phyloP scores from a whole-genome alignment of 768 basidiomycete genomes.

The Leucocoprinus leucothites region DNA sequence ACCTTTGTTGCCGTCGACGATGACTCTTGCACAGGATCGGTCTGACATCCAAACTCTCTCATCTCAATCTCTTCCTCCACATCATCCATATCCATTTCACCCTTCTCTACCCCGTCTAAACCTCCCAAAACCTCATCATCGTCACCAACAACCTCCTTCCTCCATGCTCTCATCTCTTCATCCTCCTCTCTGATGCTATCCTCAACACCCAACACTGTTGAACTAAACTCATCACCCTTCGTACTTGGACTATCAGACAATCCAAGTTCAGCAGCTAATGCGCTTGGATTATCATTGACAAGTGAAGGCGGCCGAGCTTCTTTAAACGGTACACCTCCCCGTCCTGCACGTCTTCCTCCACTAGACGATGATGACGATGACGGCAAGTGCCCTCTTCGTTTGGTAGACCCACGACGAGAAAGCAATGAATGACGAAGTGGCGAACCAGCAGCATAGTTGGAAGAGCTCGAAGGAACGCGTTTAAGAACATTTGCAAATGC shows the following conservation, averaged over 20 bases:
- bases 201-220: slow-evolving; percentile 16
- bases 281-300: slow-evolving; percentile 65
- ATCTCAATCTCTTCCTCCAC: slow-evolving; percentile 20
- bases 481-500: slow-evolving; percentile 76
- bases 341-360: slow-evolving; percentile 50
- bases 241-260: not conserved
- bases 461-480: slow-evolving; percentile 47
- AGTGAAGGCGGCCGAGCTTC: slow-evolving; percentile 69
- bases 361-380: slow-evolving; percentile 27
- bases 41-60: slow-evolving; percentile 31
- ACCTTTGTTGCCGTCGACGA: slow-evolving; percentile 26
- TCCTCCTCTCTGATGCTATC: slow-evolving; percentile 34
- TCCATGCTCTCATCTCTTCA: slow-evolving; percentile 32
- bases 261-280: slow-evolving; percentile 62
- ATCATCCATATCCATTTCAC: slow-evolving; percentile 17
- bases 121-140: slow-evolving; percentile 28
- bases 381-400: slow-evolving; percentile 17
- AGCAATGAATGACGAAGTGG: slow-evolving; percentile 62
- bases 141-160: slow-evolving; percentile 31
- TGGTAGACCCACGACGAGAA: slow-evolving; percentile 33
- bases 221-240: slow-evolving; percentile 12
- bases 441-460: slow-evolving; percentile 39
- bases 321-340: slow-evolving; percentile 70
- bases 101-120: no score
- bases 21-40: slow-evolving; percentile 47